Base-by-base conservation (phyloP, 1,284 basidiomycete species). In the Puccinia triticina region DNA sequence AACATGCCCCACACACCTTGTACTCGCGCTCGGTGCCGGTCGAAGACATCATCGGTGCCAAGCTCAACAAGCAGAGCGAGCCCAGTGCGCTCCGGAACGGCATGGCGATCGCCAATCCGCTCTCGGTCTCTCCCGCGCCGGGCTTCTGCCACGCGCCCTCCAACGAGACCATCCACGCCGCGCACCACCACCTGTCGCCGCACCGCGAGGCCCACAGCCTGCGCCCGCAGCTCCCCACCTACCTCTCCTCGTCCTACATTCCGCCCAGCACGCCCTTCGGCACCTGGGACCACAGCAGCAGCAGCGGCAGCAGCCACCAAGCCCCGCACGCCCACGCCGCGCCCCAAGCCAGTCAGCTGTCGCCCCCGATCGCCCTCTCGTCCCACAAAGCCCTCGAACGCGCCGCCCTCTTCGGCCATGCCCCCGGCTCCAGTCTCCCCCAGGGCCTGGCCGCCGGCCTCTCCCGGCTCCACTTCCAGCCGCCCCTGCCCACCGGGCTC, bases 381-480 rank as follows among this genome's bases (percentile, higher is more conserved):
- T 50, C 40, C 1, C 53, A 80, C 10, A 57, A 69, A 57, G 23
- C 26, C 21, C 32, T 59, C 8, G 23, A 18, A 29, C 46, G 37
- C 11, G 12, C 50, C 23, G 23, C n/a, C 1, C 88, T 93, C 50
- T 92, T 93, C 85, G 88, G 90, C 16, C 93, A 94, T 84, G 93
- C 93, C 0, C 93, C 93, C 0, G 93, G 93, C 0, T 93, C 94
- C 87, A 92, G 91, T 87, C 89, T 94, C n/a, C 93, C 94, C 0
- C 93, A 94, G 84, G 93, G 93, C 53, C 89, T 95, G 34, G 93
- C 93, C 0, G 93, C 93, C 0, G 94, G 94, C 2, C 92, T 93
- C 86, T 94, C 93, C 66, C 89, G 93, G 67, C 92, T 95, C 83
- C 93, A 95, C 85, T 91, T 93, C 0, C 87, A 84, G 57, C 84